Evolutionary conservation across 305 asterid genomes (phyloP).

Genomic region (Fraxinus latifolia): DNA sequence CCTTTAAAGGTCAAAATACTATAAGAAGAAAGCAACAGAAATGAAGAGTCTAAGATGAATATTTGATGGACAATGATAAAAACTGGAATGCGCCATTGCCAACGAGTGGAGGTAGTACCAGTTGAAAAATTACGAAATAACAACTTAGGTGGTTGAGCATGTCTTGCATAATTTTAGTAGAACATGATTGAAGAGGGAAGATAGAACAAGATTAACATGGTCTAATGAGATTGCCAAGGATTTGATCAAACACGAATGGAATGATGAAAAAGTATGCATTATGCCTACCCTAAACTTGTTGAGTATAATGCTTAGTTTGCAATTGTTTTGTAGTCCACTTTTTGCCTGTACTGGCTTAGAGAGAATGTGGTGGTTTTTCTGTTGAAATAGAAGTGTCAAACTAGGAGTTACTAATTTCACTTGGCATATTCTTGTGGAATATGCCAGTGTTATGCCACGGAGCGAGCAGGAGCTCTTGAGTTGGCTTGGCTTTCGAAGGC

Average conservation of each 20-base stretch:
- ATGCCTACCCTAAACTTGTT: not conserved
- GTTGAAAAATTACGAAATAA: not conserved
- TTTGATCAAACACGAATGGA: not conserved
- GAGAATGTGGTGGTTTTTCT: not conserved
- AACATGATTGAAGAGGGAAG: not conserved
- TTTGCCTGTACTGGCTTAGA: not conserved
- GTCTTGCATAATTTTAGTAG: not conserved
- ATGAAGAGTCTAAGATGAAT: not conserved
- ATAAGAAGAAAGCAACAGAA: not conserved
- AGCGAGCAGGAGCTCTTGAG: not conserved
- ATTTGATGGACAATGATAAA: not conserved
- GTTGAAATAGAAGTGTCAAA: not conserved
- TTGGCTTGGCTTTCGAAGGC: not conserved
- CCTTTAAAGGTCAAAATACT: not conserved
- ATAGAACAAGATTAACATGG: not conserved
- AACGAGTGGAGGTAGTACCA: not conserved
- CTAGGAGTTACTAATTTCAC: not conserved
- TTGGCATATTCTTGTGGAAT: not conserved
- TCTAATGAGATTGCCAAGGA: not conserved
- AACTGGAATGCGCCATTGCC: not conserved
- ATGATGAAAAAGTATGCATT: too few relatives aligned
- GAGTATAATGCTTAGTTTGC: not conserved
- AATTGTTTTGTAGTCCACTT: not conserved
- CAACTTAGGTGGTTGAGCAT: not conserved
- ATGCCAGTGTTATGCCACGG: not conserved